Conservation (phyloP, 352 stramenopile species). For the Globisporangium nodosum region DNA sequence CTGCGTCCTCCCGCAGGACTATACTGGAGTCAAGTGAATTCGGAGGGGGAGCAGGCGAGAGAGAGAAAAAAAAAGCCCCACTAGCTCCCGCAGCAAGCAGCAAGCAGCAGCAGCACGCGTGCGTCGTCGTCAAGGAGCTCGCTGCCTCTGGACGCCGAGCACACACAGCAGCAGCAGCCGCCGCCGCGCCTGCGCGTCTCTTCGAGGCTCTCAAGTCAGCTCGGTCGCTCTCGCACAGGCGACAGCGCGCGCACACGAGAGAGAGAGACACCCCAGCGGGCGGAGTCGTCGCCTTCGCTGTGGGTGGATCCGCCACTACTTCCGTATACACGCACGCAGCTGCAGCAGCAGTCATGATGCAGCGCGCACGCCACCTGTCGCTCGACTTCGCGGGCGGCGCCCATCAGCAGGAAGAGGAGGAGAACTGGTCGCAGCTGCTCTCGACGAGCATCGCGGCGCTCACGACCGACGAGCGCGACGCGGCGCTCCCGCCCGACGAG, state of each 20-base stretch:
- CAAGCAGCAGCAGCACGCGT: not conserved
- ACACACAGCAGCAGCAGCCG: not conserved
- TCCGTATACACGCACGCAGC: not conserved
- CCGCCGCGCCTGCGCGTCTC: not conserved
- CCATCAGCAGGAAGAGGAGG: slow-evolving; percentile 20
- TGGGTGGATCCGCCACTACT: slow-evolving; percentile 9
- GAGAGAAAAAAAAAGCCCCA: not conserved
- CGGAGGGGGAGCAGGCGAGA: too few species aligned
- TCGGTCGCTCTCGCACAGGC: not conserved
- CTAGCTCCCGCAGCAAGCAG: not conserved
- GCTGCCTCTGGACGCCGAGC: not conserved
- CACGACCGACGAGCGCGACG: slow-evolving; percentile 22
- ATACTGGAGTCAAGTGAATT: not conserved
- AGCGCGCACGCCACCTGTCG: slow-evolving; percentile 56
- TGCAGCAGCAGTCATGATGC: slow-evolving; percentile 19
- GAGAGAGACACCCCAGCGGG: slow-evolving; percentile 16
- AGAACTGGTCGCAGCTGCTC: slow-evolving; percentile 60
- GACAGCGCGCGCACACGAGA: not conserved
- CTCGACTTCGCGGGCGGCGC: slow-evolving; percentile 39
- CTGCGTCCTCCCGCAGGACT: not conserved
- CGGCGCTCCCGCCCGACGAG: slow-evolving; percentile 2
- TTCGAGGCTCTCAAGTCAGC: not conserved
- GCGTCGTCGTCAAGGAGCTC: not conserved
- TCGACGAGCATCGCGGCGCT: slow-evolving; percentile 61
- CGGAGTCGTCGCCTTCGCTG: slow-evolving; percentile 17